Evolutionary conservation across 192 early-diverging fungal genomes (phyloP), one percentile per base, ranked within the genome.

Genomic region (Umbelopsis ramanniana): DNA sequence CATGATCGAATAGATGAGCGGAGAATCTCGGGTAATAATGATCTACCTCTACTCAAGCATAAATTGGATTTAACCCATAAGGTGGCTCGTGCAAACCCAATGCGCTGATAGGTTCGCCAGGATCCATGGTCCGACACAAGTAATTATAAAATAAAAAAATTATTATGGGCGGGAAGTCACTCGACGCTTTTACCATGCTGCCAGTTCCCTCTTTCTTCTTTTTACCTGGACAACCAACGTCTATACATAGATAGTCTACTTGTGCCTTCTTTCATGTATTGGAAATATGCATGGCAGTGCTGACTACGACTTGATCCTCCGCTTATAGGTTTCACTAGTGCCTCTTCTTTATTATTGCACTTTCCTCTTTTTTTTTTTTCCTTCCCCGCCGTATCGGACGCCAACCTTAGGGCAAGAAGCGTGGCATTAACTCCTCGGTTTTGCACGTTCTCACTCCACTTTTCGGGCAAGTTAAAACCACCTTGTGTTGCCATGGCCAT

Each of bases 51-150:
- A 11, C 11, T 6, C 40, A 43, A 43, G 48, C 48, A 50, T 50
- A 50, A 50, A 50, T 50, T 50, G 48, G n/a, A n/a, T n/a, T n/a
- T 50, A n/a, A 21, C 48, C 48, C 48, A 50, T 50, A 29, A 63
- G 57, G 57, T 63, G 57, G 57, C 57, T 63, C 57, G 57, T 63
- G 57, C 57, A 63, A 63, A 63, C 57, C 57, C 26, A 37, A 63
- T 29, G 57, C 57, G 33, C 48, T 37, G 57, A 63, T 63, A 63
- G 33, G 57, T 63, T 19, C 53, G 21, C 3, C 26, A 35, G 33
- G 29, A 19, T 63, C 29, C 57, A 63, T 63, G 57, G 22, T 35
- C 57, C 48, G n/a, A 50, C 48, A 10, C 48, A 50, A 50, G 48
- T 15, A 50, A 17, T 50, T n/a, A 17, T n/a, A 50, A n/a, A 50